Conservation (phyloP, 345 rosid genomes). For the Brassica cretica region DNA sequence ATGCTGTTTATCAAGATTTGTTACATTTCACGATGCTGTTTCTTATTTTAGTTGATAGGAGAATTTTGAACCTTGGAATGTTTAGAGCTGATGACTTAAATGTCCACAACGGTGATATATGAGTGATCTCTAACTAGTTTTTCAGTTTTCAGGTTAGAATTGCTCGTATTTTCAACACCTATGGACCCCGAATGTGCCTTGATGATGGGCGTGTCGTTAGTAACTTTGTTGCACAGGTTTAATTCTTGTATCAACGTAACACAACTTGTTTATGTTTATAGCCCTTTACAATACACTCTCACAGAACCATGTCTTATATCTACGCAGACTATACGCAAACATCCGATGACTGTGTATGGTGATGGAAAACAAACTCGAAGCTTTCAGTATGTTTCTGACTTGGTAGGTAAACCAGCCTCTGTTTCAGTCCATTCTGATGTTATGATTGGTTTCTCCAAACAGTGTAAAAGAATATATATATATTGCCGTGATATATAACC, state of each 20-base stretch:
- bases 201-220: constrained; percentile 99
- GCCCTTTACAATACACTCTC: not conserved
- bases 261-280: not conserved
- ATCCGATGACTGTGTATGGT: constrained; percentile 93
- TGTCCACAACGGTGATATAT: not conserved
- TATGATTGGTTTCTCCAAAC: constrained; percentile 17
- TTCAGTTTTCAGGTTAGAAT: constrained; percentile 74
- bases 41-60: not conserved
- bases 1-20: not conserved
- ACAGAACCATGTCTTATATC: constrained; percentile 8
- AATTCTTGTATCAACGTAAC: constrained; percentile 8
- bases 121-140: not conserved
- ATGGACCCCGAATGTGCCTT: constrained; percentile 98
- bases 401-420: constrained; percentile 49
- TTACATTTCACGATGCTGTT: not conserved
- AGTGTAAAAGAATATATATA: not conserved
- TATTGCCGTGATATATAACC: not conserved
- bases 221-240: constrained; percentile 97
- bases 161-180: constrained; percentile 96
- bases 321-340: constrained; percentile 74
- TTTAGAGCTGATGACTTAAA: not conserved
- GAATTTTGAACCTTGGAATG: not conserved
- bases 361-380: constrained; percentile 99
- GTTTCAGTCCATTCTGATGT: not conserved
- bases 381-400: constrained; percentile 96